phyloP scores from a whole-genome alignment of 805 yeast genomes.

The Diddensiella caesifluorescens region DNA sequence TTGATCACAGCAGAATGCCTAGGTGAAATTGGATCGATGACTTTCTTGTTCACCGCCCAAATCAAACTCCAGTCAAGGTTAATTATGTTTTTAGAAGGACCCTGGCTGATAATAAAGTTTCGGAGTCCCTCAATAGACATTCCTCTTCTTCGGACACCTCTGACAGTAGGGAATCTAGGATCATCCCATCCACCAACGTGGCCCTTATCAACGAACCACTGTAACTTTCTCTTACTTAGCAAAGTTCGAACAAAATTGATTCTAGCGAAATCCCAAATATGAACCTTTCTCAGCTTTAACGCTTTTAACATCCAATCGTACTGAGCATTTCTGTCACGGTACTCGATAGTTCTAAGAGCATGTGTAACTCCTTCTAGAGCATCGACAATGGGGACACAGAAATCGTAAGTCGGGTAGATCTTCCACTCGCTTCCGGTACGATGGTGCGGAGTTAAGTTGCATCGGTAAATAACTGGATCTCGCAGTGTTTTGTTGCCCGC shows the following conservation, averaged over 20 bases:
- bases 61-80: constrained; percentile 96
- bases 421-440: constrained; percentile 93
- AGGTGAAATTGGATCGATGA: constrained; percentile 95
- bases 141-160: constrained; percentile 99
- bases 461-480: constrained; percentile 97
- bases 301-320: constrained; percentile 93
- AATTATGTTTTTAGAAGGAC: constrained; percentile 95
- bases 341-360: constrained; percentile 95
- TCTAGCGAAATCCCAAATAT: constrained; percentile 97
- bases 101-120: constrained; percentile 90
- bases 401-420: constrained; percentile 96
- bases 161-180: constrained; percentile 98
- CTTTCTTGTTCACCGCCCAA: constrained; percentile 97
- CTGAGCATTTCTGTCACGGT: constrained; percentile 98
- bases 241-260: constrained; percentile 95
- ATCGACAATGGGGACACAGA: constrained; percentile 97
- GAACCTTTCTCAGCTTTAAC: constrained; percentile 79
- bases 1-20: constrained; percentile 79
- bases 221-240: constrained; percentile 93
- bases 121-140: constrained; percentile 98
- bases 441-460: constrained; percentile 96
- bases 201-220: constrained; percentile 95
- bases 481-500: constrained; percentile 91
- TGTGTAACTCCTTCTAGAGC: constrained; percentile 96
- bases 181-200: constrained; percentile 95